Conservation (phyloP, 192 early-diverging fungal genomes). For the Coemansia sp. region DNA sequence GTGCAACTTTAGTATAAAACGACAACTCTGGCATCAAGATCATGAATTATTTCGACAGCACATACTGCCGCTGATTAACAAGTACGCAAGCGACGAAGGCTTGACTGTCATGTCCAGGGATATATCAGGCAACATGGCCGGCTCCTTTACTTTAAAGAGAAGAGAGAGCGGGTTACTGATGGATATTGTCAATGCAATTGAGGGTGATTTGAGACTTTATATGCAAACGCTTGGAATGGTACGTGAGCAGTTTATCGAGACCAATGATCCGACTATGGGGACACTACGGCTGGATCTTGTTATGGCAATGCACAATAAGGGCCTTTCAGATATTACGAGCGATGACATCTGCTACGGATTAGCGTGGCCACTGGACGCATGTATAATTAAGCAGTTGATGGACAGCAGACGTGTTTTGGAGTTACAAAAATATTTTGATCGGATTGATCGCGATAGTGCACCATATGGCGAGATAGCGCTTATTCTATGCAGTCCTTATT, state of each 20-base stretch:
- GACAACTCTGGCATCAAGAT: constrained; percentile 36
- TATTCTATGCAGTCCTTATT: constrained; percentile 45
- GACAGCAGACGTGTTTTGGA: constrained; percentile 29
- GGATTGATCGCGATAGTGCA: constrained; percentile 18
- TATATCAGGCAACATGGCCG: constrained; percentile 13
- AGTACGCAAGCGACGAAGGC: constrained; percentile 12
- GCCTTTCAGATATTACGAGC: constrained; percentile 16
- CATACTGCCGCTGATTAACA: constrained; percentile 31
- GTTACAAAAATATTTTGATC: constrained; percentile 42
- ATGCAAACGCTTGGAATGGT: constrained; percentile 41
- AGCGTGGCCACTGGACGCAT: constrained; percentile 43
- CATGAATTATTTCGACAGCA: constrained; percentile 23
- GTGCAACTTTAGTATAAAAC: constrained; percentile 37
- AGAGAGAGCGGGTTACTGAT: constrained; percentile 17
- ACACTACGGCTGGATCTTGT: constrained; percentile 43
- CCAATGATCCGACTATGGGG: constrained; percentile 24
- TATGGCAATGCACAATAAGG: constrained; percentile 38
- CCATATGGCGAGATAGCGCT: constrained; percentile 51
- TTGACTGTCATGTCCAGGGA: constrained; percentile 32
- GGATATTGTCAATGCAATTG: constrained; percentile 30
- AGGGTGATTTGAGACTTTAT: constrained; percentile 31
- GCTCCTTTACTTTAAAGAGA: constrained; percentile 6
- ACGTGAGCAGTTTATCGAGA: constrained; percentile 32
- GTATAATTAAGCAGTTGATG: constrained; percentile 33
- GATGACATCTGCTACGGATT: constrained; percentile 41